Percentiles rank a stretch among this genome's conserved stretches.
Evolutionary conservation across 345 rosid genomes (phyloP).

Genomic region (Lepidium sativum): DNA sequence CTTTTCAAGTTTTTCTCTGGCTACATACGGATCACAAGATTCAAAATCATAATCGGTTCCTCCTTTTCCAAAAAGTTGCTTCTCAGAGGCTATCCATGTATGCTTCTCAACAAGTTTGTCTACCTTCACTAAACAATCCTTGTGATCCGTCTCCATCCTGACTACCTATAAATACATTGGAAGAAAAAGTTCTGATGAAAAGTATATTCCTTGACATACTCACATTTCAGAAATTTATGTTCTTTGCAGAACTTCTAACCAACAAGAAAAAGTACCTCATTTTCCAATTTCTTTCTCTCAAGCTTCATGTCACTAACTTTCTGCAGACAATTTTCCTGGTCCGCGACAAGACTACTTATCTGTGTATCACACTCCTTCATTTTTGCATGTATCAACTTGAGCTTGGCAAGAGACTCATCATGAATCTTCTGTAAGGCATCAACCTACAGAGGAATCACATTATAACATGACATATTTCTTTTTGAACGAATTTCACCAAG

Average conservation of each 20-base stretch:
- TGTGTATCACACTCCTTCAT: constrained; percentile 91
- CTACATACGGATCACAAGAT: constrained; percentile 61
- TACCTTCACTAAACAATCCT: constrained; percentile 71
- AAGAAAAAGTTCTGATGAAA: constrained; percentile 2
- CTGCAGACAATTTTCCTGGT: constrained; percentile 68
- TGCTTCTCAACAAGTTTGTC: constrained; percentile 89
- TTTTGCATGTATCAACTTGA: constrained; percentile 56
- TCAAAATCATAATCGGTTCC: constrained; percentile 95
- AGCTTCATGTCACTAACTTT: constrained; percentile 65
- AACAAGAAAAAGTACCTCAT: constrained; percentile 55
- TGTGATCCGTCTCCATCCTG: constrained; percentile 87
- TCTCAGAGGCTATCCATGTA: constrained; percentile 91
- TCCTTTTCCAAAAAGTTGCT: constrained; percentile 83
- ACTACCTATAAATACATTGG: constrained; percentile 39
- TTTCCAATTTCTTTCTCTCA: constrained; percentile 88
- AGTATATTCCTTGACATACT: constrained; percentile 8
- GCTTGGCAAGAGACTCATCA: constrained; percentile 59
- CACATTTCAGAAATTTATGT: not conserved
- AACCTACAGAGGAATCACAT: constrained; percentile 46
- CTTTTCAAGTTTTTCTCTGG: constrained; percentile 74
- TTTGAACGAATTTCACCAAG: not conserved
- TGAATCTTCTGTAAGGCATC: constrained; percentile 42
- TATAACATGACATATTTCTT: constrained; percentile 8
- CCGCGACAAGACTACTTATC: constrained; percentile 56
- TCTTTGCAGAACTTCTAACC: not conserved